phyloP scores from a whole-genome alignment of 306 rosid genomes.

The Cicer cuneatum region DNA sequence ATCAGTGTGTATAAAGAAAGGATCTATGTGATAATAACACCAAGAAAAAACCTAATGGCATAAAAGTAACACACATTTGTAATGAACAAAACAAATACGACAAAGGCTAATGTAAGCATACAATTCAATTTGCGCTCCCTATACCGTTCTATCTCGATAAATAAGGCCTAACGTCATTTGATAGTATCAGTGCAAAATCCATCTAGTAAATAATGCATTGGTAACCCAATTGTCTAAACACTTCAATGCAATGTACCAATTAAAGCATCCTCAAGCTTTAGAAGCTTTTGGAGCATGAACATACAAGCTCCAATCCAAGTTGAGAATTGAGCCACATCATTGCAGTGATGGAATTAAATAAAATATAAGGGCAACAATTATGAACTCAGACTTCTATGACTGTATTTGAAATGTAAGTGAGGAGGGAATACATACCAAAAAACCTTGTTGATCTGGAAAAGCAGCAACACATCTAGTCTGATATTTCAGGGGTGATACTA shows the following conservation, averaged over 20 bases:
- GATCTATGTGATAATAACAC: constrained; percentile 13
- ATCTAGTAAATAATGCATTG: constrained; percentile 21
- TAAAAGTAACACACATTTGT: constrained; percentile 3
- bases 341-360: constrained; percentile 14
- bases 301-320: constrained; percentile 10
- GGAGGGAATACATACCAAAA: constrained; percentile 66
- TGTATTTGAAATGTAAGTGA: constrained; percentile 12
- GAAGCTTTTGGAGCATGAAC: constrained; percentile 23
- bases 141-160: background rate
- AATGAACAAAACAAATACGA: constrained; percentile 28
- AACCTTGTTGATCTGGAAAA: constrained; percentile 97
- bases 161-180: background rate
- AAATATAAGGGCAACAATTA: constrained; percentile 22
- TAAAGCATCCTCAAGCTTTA: constrained; percentile 7
- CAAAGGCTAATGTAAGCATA: constrained; percentile 5
- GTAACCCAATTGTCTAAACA: constrained; percentile 29
- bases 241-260: constrained; percentile 5
- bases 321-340: constrained; percentile 13
- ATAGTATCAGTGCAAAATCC: constrained; percentile 19
- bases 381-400: background rate
- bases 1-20: constrained; percentile 4
- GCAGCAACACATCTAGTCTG: constrained; percentile 98
- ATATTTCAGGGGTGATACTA: constrained; percentile 83
- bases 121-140: constrained; percentile 2
- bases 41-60: constrained; percentile 11